phyloP scores from a whole-genome alignment of 768 basidiomycete species.

The Podaxis sp. region DNA sequence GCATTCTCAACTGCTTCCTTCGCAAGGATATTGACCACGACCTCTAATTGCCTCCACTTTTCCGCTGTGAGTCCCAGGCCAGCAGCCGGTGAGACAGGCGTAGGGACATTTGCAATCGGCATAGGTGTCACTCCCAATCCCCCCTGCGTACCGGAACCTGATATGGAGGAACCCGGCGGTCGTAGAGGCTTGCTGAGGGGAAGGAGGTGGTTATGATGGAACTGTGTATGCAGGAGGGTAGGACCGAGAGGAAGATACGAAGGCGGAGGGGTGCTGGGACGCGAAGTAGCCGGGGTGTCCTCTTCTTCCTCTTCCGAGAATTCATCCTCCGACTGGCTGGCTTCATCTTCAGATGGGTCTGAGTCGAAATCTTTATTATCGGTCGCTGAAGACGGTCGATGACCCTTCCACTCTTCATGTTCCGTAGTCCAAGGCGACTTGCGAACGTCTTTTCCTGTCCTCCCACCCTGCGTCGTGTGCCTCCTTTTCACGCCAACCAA shows the following conservation, averaged over 20 bases:
- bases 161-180: slow-evolving; percentile 44
- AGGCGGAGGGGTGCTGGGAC: slow-evolving; percentile 70
- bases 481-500: slow-evolving; percentile 74
- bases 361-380: slow-evolving; percentile 30
- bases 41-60: slow-evolving; percentile 65
- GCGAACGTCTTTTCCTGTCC: slow-evolving; percentile 24
- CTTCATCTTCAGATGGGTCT: slow-evolving; percentile 34
- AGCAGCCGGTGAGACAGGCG: slow-evolving; percentile 83
- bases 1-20: slow-evolving; percentile 73
- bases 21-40: slow-evolving; percentile 59
- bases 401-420: slow-evolving; percentile 47
- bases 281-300: slow-evolving; percentile 39
- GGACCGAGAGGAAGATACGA: slow-evolving; percentile 72
- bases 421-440: slow-evolving; percentile 45
- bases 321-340: slow-evolving; percentile 41
- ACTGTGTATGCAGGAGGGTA: slow-evolving; percentile 62
- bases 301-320: slow-evolving; percentile 68
- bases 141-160: slow-evolving; percentile 42
- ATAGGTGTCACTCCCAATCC: slow-evolving; percentile 34
- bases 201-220: slow-evolving; percentile 63
- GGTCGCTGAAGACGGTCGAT: slow-evolving; percentile 27
- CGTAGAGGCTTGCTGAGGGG: slow-evolving; percentile 59
- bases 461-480: slow-evolving; percentile 33
- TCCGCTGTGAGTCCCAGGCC: slow-evolving; percentile 61
- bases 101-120: slow-evolving; percentile 53